Percentiles rank a stretch among this genome's conserved stretches.
These are phyloP conservation scores for Liriodendron chinense DNA, from an alignment of 164 flowering plant species.

Conservation along the genomic window DNA sequence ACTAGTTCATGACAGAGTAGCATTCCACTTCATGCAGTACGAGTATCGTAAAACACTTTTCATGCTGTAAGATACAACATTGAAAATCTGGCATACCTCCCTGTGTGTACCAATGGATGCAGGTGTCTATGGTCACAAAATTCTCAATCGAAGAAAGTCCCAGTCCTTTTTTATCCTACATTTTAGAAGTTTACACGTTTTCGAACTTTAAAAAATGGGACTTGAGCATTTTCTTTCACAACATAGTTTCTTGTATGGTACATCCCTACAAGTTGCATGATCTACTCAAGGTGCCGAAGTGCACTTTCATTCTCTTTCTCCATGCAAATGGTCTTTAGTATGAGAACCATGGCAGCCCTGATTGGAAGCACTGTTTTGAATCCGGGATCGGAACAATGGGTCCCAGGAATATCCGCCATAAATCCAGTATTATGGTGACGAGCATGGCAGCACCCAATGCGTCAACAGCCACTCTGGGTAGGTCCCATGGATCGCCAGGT, in stretches of 20 bases:
- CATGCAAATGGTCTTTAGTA: conserved; percentile 15
- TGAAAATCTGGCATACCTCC: too few species aligned
- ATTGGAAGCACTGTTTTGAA: conserved; percentile 54
- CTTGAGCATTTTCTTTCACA: neutral
- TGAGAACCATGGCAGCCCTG: conserved; percentile 82
- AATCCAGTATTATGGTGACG: conserved; percentile 85
- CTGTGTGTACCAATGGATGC: too few species aligned
- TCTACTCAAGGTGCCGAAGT: neutral
- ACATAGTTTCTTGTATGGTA: neutral
- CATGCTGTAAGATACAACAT: too few species aligned
- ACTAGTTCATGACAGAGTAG: too few species aligned
- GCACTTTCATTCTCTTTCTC: neutral
- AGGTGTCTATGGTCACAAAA: too few species aligned
- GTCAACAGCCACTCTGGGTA: conserved; percentile 85
- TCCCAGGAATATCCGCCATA: conserved; percentile 86
- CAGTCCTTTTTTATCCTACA: neutral
- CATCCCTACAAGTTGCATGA: neutral
- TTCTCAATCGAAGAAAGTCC: neutral
- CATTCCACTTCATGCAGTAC: too few species aligned
- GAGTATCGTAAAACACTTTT: too few species aligned
- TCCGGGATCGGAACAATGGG: conserved; percentile 65
- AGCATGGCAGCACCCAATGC: conserved; percentile 95
- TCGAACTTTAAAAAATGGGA: neutral
- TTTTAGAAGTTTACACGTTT: neutral
- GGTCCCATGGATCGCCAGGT: conserved; percentile 68